Evolutionary conservation across 805 yeast genomes (phyloP).

Genomic region (Suhomyces xylopsoci): DNA sequence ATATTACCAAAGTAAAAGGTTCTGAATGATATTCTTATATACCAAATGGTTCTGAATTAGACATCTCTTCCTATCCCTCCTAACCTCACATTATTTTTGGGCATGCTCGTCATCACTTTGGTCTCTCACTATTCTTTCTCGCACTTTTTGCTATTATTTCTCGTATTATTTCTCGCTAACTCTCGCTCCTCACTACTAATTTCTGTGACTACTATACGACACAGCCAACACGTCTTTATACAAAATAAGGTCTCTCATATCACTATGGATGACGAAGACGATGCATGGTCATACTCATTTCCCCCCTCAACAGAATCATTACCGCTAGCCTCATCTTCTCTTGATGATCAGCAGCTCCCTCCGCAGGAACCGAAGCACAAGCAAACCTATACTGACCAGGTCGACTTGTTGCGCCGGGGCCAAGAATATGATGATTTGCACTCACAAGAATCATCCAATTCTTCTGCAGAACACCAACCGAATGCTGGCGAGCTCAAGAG

Average conservation of each 20-base stretch:
- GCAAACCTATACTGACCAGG: not conserved
- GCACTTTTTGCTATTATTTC: not conserved
- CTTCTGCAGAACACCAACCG: slow-evolving; percentile 5
- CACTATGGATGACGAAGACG: slow-evolving; percentile 29
- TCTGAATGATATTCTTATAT: too few relatives aligned
- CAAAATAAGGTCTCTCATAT: not conserved
- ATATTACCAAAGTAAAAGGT: too few relatives aligned
- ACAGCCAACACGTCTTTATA: not conserved
- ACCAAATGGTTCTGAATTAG: too few relatives aligned
- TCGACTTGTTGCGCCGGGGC: slow-evolving; percentile 2
- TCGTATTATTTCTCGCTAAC: too few relatives aligned
- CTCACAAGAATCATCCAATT: slow-evolving; percentile 6
- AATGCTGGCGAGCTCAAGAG: not conserved
- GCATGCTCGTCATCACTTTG: not conserved
- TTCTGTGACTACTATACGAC: not conserved
- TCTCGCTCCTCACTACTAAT: not conserved
- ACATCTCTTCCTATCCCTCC: too few relatives aligned
- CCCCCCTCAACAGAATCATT: slow-evolving; percentile 35
- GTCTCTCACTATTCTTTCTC: not conserved
- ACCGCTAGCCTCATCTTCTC: slow-evolving; percentile 11
- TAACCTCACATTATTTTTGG: too few relatives aligned
- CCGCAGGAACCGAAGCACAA: not conserved
- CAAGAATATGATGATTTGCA: slow-evolving; percentile 5
- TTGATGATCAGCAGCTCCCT: not conserved
- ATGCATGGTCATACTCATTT: slow-evolving; percentile 41